Percentiles rank a stretch among this genome's conserved stretches.
phyloP scores from a whole-genome alignment of 495 filamentous ascomycete species.

The Friedmanniomyces endolithicus region DNA sequence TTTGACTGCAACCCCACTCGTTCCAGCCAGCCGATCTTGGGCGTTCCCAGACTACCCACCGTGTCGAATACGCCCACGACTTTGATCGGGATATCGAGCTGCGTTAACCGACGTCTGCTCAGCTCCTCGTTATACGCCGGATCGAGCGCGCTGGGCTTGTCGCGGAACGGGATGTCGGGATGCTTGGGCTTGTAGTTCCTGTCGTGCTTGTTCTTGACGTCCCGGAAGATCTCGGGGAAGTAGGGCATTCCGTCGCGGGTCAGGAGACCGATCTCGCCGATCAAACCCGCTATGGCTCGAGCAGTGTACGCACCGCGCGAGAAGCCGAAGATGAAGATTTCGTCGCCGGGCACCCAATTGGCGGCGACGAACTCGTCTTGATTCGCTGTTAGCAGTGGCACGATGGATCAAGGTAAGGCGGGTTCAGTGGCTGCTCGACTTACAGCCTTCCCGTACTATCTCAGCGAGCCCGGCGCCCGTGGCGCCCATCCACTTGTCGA shows the following conservation, averaged over 20 bases:
- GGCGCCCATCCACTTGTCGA: slow-evolving; percentile 24
- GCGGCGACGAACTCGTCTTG: slow-evolving; percentile 47
- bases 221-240: slow-evolving; percentile 53
- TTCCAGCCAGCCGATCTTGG: slow-evolving; percentile 27
- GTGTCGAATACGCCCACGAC: slow-evolving; percentile 34
- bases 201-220: slow-evolving; percentile 46
- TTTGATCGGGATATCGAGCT: slow-evolving; percentile 27
- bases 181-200: slow-evolving; percentile 42
- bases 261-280: slow-evolving; percentile 49
- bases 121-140: slow-evolving; percentile 28
- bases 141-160: slow-evolving; percentile 41
- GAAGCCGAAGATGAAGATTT: slow-evolving; percentile 60
- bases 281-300: slow-evolving; percentile 49
- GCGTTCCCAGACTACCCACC: slow-evolving; percentile 28
- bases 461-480: slow-evolving; percentile 31
- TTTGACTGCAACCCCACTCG: slow-evolving; percentile 33
- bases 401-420: background rate
- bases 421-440: background rate
- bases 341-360: slow-evolving; percentile 55
- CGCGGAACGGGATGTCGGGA: slow-evolving; percentile 43
- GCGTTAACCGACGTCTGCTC: slow-evolving; percentile 26
- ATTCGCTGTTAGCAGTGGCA: background rate
- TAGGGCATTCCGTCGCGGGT: slow-evolving; percentile 50
- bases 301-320: slow-evolving; percentile 64
- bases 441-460: slow-evolving; percentile 50